A percentile compares a stretch with the other conserved stretches of the same genome.
Evolutionary conservation across 805 yeast species (phyloP).

Genomic region (Pichia kluyveri): DNA sequence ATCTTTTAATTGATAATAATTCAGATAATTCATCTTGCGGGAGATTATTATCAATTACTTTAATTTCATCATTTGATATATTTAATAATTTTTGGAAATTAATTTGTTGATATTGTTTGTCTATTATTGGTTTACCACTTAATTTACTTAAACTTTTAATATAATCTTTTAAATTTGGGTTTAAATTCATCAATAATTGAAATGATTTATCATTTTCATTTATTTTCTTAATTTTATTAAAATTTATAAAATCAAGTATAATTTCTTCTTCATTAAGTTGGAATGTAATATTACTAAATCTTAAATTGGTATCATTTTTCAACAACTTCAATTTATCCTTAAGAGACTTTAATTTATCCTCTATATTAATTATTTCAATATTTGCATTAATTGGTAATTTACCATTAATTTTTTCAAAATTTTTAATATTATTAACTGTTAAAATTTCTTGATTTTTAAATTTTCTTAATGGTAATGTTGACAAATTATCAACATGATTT

Average conservation of each 20-base stretch:
- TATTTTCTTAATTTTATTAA: conserved; percentile 32
- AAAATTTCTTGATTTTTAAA: conserved; percentile 42
- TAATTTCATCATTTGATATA: conserved; percentile 24
- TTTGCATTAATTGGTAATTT: conserved; percentile 34
- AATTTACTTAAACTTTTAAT: conserved; percentile 25
- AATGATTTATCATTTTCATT: conserved; percentile 22
- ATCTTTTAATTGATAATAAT: conserved; percentile 43
- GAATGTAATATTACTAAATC: conserved; percentile 35
- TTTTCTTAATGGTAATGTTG: conserved; percentile 39
- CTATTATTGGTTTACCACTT: conserved; percentile 25
- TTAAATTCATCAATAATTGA: conserved; percentile 22
- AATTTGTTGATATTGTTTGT: conserved; percentile 22
- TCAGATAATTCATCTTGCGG: conserved; percentile 37
- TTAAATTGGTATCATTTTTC: conserved; percentile 3
- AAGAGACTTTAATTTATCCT: conserved; percentile 25
- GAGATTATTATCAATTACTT: conserved; percentile 11
- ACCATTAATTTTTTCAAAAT: conserved; percentile 32
- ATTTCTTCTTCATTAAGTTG: conserved; percentile 62
- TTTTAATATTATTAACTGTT: conserved; percentile 40
- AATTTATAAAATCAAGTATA: conserved; percentile 57
- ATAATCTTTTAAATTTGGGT: conserved; percentile 21
- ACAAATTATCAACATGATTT: conserved; percentile 56
- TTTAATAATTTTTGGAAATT: conserved; percentile 42
- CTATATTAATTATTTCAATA: conserved; percentile 42
- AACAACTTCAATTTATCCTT: neutral